Evolutionary conservation across 768 basidiomycete genomes (phyloP).

Genomic region (Kondoa subrosea): DNA sequence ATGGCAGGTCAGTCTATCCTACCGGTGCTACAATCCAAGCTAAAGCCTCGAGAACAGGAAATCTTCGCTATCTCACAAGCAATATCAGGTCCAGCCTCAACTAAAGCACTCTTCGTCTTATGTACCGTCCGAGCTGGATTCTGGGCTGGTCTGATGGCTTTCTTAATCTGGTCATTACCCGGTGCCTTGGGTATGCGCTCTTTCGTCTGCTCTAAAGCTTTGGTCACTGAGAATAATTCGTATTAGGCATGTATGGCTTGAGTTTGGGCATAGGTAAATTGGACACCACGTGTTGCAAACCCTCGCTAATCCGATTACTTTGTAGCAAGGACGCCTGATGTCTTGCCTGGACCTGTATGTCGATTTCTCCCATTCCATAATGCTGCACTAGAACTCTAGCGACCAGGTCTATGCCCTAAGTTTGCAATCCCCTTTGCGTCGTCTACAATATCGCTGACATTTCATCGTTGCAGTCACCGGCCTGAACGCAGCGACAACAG

Average conservation of each 20-base stretch:
- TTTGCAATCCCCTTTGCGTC: no score
- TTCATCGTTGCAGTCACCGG: slow-evolving; percentile 42
- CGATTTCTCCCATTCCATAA: no score
- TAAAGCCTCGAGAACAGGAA: no score
- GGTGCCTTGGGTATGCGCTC: slow-evolving; percentile 41
- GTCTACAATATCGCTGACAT: no score
- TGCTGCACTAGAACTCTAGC: no score
- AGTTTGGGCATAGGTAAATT: slow-evolving; percentile 37
- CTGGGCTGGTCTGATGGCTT: slow-evolving; percentile 7
- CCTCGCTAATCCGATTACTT: no score
- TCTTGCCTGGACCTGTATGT: slow-evolving; percentile 39
- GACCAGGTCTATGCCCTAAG: no score
- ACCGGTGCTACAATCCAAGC: no score
- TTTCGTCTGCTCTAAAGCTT: no score
- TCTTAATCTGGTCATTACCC: slow-evolving; percentile 31
- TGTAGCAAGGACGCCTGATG: slow-evolving; percentile 33
- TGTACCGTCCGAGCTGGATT: slow-evolving; percentile 4
- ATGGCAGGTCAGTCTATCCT: no score
- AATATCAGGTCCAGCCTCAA: slow-evolving; percentile 38
- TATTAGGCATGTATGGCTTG: slow-evolving; percentile 25
- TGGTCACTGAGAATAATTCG: no score
- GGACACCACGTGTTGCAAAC: no score
- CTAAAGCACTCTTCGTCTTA: slow-evolving; percentile 12
- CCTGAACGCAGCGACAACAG: slow-evolving; percentile 43
- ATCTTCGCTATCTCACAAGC: slow-evolving; percentile 40